These are phyloP conservation scores for Citeromyces matritensis DNA, from an alignment of 805 yeast genomes.

Conservation along the genomic window DNA sequence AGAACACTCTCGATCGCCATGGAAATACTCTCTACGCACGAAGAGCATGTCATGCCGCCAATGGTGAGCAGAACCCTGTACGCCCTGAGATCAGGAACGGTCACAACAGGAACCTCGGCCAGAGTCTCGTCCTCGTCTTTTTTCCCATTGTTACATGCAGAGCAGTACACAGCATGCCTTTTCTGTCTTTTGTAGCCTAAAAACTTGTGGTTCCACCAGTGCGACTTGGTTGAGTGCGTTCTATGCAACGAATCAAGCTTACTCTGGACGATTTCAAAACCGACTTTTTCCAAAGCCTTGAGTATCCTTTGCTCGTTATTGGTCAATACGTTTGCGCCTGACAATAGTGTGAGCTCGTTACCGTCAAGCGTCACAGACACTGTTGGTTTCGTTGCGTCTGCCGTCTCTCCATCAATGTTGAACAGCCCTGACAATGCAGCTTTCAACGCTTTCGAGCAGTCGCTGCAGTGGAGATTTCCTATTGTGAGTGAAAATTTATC, in stretches of 20 bases:
- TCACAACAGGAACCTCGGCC: conserved; percentile 11
- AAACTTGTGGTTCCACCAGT: conserved; percentile 4
- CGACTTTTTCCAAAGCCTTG: conserved; percentile 14
- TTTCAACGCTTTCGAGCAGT: conserved; percentile 26
- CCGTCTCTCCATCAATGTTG: conserved; percentile 5
- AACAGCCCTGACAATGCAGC: conserved; percentile 9
- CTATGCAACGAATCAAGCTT: no score
- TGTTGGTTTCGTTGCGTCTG: conserved; percentile 5
- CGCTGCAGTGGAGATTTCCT: conserved; percentile 39
- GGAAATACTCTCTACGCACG: conserved; percentile 37
- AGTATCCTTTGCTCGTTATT: conserved; percentile 11
- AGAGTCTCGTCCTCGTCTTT: conserved; percentile 6
- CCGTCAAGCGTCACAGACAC: conserved; percentile 10
- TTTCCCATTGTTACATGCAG: conserved; percentile 18
- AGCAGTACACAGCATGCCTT: conserved; percentile 25
- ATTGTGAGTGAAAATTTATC: conserved; percentile 12
- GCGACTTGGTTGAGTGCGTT: no score
- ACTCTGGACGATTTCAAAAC: conserved; percentile 15
- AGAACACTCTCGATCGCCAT: conserved; percentile 19
- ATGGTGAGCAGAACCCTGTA: conserved; percentile 39
- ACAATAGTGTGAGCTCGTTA: conserved; percentile 14
- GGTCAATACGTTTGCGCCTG: conserved; percentile 6
- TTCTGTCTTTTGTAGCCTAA: conserved; percentile 7
- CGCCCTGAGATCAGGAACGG: conserved; percentile 5
- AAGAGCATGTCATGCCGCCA: conserved; percentile 57